phyloP scores from a whole-genome alignment of 768 basidiomycete species.

The Epithele typhae region DNA sequence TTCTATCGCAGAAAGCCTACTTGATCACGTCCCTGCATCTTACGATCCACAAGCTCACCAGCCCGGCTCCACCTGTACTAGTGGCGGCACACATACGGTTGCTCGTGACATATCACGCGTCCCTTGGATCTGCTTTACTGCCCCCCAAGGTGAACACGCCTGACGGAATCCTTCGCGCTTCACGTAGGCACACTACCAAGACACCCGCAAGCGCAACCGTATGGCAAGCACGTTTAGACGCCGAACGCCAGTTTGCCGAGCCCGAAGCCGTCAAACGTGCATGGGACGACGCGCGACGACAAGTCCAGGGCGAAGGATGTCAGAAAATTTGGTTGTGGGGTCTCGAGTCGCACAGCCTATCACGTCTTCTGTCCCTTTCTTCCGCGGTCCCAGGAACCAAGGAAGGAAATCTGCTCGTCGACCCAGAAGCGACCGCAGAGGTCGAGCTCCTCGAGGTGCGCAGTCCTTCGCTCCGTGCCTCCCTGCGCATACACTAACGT shows the following conservation, averaged over 20 bases:
- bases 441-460: conserved; percentile 23
- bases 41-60: conserved; percentile 16
- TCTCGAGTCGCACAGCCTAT: conserved; percentile 25
- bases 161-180: conserved; percentile 34
- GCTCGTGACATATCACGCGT: conserved; percentile 20
- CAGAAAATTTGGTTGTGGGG: conserved; percentile 56
- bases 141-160: conserved; percentile 16
- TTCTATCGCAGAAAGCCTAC: conserved; percentile 22
- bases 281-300: conserved; percentile 43
- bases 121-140: conserved; percentile 16
- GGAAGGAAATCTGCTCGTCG: too few relatives aligned
- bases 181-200: conserved; percentile 42
- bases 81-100: conserved; percentile 35
- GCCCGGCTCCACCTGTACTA: conserved; percentile 24
- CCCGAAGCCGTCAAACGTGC: conserved; percentile 26
- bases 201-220: conserved; percentile 34
- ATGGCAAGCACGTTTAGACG: conserved; percentile 50
- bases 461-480: background rate
- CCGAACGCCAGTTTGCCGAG: conserved; percentile 31
- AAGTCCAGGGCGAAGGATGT: conserved; percentile 29
- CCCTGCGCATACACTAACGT: background rate
- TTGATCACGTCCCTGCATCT: conserved; percentile 24
- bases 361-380: too few relatives aligned
- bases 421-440: conserved; percentile 9
- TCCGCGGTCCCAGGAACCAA: too few relatives aligned